Percentiles rank a stretch among this genome's conserved stretches.
These are phyloP conservation scores for Triticum aestivum DNA, from an alignment of 176 grass and related monocot genomes.

Conservation along the genomic window IWGSC_CS_RefSeq_v2.1 NC_057801.1:16317680-16318179, in stretches of 20 bases:
- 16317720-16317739: no score
- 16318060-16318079: neutral
- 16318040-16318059: conserved; percentile 1
- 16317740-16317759: no score
- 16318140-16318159: neutral
- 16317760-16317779: no score
- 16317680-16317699: no score
- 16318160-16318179: neutral
- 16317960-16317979: neutral
- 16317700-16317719: no score
- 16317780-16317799: no score
- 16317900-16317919: neutral
- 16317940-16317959: neutral
- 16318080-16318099: neutral
- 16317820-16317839: no score
- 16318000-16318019: neutral
- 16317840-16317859: neutral
- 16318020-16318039: neutral
- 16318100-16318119: neutral
- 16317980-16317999: neutral
- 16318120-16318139: neutral
- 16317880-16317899: neutral
- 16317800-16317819: no score
- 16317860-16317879: neutral
- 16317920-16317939: neutral